Conservation (phyloP, 1,284 basidiomycete species). For the Melampsora americana region DNA sequence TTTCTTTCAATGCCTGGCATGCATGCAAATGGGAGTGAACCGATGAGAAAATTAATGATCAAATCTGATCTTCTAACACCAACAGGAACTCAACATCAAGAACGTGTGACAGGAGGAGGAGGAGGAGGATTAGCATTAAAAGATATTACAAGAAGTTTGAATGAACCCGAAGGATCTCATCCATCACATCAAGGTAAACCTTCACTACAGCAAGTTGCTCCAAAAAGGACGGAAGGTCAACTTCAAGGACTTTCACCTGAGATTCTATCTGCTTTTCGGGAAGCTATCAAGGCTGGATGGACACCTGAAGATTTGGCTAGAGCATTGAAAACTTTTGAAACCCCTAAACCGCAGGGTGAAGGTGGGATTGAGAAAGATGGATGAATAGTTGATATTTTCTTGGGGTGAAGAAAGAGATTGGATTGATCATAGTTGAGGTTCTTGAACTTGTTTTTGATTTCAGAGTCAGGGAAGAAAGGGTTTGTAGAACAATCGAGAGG, state of each 20-base stretch:
- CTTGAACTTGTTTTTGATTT: too few relatives aligned
- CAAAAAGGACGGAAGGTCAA: neutral
- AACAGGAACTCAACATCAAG: neutral
- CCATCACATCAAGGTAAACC: neutral
- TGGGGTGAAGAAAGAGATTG: too few relatives aligned
- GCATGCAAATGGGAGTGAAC: too few relatives aligned
- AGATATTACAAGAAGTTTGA: neutral
- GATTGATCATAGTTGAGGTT: too few relatives aligned
- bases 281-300: constrained; percentile 5
- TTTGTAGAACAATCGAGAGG: too few relatives aligned
- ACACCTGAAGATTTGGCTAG: constrained; percentile 2
- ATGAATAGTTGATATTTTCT: too few relatives aligned
- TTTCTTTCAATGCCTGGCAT: too few relatives aligned
- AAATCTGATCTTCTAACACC: neutral
- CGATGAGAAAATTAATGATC: neutral
- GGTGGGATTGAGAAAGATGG: too few relatives aligned
- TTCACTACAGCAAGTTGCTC: neutral
- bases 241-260: neutral
- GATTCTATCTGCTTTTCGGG: neutral
- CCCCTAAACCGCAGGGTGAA: neutral
- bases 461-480: too few relatives aligned
- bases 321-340: neutral
- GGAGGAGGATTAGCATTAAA: neutral
- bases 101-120: neutral
- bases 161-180: neutral